These are phyloP conservation scores for Protomyces gravidus DNA, from an alignment of 1,139 yeast species.

Conservation along the genomic window DNA sequence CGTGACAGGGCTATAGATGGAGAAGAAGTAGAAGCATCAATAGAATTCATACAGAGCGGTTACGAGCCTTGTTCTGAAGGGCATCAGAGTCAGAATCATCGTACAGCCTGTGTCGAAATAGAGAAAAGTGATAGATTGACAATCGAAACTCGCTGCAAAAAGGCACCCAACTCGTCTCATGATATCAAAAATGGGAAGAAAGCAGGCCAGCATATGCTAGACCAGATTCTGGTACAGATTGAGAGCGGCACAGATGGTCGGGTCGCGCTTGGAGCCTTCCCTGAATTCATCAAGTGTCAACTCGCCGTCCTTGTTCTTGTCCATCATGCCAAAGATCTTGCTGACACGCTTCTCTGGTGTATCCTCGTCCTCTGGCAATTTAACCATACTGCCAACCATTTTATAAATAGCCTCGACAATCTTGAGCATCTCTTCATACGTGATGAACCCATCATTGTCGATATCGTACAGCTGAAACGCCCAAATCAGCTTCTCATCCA, in stretches of 20 bases:
- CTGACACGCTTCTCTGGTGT: constrained; percentile 86
- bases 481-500: constrained; percentile 76
- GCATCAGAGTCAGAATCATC: too few species aligned
- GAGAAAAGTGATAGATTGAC: too few species aligned
- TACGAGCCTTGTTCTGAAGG: too few species aligned
- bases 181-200: too few species aligned
- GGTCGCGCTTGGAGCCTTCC: constrained; percentile 60
- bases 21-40: too few species aligned
- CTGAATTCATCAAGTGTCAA: constrained; percentile 77
- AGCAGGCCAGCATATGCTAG: constrained; percentile 32
- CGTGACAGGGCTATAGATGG: too few species aligned
- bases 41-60: too few species aligned
- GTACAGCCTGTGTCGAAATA: too few species aligned
- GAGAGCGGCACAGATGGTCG: constrained; percentile 27
- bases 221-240: constrained; percentile 43
- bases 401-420: constrained; percentile 82
- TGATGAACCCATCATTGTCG: constrained; percentile 68
- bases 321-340: constrained; percentile 71
- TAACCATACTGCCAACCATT: constrained; percentile 95
- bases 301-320: constrained; percentile 63
- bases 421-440: constrained; percentile 70
- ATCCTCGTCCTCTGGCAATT: constrained; percentile 81
- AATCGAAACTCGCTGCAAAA: too few species aligned
- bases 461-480: constrained; percentile 84
- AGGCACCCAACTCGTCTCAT: too few species aligned